Base-by-base conservation (phyloP, 1,139 yeast genomes). In the Geotrichum phurueaensis region DNA sequence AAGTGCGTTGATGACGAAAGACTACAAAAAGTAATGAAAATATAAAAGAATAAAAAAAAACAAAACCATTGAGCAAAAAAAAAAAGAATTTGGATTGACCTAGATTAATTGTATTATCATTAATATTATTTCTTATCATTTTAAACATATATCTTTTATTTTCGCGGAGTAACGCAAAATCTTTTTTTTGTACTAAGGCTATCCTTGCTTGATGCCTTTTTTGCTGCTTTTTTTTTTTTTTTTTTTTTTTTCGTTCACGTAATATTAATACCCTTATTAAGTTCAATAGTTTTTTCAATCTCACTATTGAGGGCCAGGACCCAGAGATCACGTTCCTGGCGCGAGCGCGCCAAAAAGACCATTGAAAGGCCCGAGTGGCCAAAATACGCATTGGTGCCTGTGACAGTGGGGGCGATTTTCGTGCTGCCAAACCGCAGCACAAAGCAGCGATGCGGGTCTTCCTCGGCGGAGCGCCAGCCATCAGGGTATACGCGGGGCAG, bases 311-410 rank as follows among this genome's bases (percentile, higher is more conserved):
- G 75, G 29, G 82, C 80, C 6, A 82, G 75, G 1, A 88, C 92
- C 98, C 98, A 92, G 43, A 82, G 65, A 69, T 92, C 97, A 59
- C 94, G 78, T 66, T 90, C 96, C 65, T 86, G 88, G 52, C 96
- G 76, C 1, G 96, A 87, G 52, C 95, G 73, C 1, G 96, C 86
- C 82, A 89, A 79, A 68, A 92, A 90, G 3, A 87, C 86, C 74
- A 87, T 78, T 55, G 85, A 81, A 4, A 27, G 23, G 5, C 20
- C 50, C 20, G 33, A 20, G 2, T n/a, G 4, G 7, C 45, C 20
- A 39, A 39, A 39, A 39, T n/a, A 39, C 22, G 45, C n/a, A n/a
- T 3, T n/a, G n/a, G 45, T 39, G 18, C 45, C 45, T 9, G 18
- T 39, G 45, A 39, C 45, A n/a, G 4, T 39, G 20, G 45, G 45